A percentile compares a stretch with the other conserved stretches of the same genome.
phyloP scores from a whole-genome alignment of 768 basidiomycete species.

The Pleurotus citrinopileatus region DNA sequence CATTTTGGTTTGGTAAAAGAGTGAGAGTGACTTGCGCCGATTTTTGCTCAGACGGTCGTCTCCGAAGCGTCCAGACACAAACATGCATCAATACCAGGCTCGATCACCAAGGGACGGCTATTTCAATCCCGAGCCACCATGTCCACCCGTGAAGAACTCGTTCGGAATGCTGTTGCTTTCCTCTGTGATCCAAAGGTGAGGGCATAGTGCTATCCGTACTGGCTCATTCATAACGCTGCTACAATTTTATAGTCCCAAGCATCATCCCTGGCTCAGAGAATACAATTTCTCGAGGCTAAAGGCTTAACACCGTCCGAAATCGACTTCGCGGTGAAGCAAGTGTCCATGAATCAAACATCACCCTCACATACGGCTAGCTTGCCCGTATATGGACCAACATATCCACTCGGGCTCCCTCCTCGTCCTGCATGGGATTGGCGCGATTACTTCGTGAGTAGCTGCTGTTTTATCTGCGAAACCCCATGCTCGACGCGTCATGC shows the following conservation, averaged over 20 bases:
- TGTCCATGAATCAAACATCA: constrained; percentile 28
- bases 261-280: constrained; percentile 77
- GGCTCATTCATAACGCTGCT: too few relatives aligned
- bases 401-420: constrained; percentile 36
- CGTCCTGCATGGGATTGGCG: constrained; percentile 85
- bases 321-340: constrained; percentile 75
- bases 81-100: constrained; percentile 1
- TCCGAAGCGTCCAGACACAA: background rate
- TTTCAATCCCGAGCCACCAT: constrained; percentile 26
- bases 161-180: constrained; percentile 82
- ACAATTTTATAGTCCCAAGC: constrained; percentile 75
- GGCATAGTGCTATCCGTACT: too few relatives aligned
- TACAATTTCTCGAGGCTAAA: constrained; percentile 95
- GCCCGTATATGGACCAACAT: constrained; percentile 43
- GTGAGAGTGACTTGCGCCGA: background rate
- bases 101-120: background rate
- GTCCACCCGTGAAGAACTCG: constrained; percentile 68
- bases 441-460: constrained; percentile 84
- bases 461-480: constrained; percentile 14
- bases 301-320: constrained; percentile 84
- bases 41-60: constrained; percentile 4
- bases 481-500: constrained; percentile 19
- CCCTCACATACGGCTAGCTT: constrained; percentile 28
- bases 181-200: constrained; percentile 78
- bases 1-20: constrained; percentile 32